Percentiles rank a stretch among this genome's conserved stretches.
Conservation (phyloP, 2,329 filamentous ascomycete genomes). For the Aspergillus pseudoterreus region DNA sequence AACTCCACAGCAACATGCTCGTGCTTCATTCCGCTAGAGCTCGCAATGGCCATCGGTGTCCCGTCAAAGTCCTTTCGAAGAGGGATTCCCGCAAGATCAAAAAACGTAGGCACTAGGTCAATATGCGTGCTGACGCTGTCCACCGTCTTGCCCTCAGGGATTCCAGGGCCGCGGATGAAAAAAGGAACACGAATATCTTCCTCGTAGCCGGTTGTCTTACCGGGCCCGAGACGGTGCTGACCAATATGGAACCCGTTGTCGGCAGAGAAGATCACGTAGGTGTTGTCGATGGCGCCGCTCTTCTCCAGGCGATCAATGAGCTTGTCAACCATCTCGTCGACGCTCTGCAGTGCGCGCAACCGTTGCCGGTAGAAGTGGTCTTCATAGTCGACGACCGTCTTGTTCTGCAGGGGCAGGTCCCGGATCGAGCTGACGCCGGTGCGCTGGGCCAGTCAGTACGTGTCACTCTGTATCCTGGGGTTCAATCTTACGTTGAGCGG, state of each 20-base stretch:
- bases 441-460: conserved; percentile 18
- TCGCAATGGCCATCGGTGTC: conserved; percentile 45
- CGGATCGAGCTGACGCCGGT: conserved; percentile 47
- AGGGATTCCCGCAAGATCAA: conserved; percentile 42
- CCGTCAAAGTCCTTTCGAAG: conserved; percentile 55
- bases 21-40: conserved; percentile 28
- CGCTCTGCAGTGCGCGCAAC: conserved; percentile 49
- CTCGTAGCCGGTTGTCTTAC: conserved; percentile 57
- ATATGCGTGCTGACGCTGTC: conserved; percentile 59
- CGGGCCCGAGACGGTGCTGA: conserved; percentile 56
- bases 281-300: conserved; percentile 46
- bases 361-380: conserved; percentile 52
- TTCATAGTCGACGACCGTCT: conserved; percentile 48
- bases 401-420: conserved; percentile 43
- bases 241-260: conserved; percentile 61
- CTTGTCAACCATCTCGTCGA: conserved; percentile 53
- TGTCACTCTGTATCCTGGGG: background rate
- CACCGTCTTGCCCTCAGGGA: conserved; percentile 41
- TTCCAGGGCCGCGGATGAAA: conserved; percentile 56
- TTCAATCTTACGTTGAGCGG: conserved; percentile 48
- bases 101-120: conserved; percentile 60
- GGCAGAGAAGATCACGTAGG: conserved; percentile 60
- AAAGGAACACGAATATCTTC: conserved; percentile 60
- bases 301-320: conserved; percentile 42
- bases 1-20: conserved; percentile 60